A percentile compares a stretch with the other conserved stretches of the same genome.
Conservation (phyloP, 257 asterid genomes). For the Plantago elongata region DNA sequence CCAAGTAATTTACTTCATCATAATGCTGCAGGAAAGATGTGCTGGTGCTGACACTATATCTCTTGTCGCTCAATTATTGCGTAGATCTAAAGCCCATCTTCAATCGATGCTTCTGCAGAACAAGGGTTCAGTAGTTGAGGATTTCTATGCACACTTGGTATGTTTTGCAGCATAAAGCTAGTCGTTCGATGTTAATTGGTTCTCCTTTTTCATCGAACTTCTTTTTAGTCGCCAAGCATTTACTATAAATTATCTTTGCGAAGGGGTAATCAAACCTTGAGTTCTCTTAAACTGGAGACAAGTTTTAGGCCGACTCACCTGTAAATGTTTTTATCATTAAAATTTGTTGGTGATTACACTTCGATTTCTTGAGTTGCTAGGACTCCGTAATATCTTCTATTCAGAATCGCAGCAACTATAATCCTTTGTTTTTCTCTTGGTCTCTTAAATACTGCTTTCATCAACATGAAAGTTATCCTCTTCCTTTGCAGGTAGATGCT, state of each 20-base stretch:
- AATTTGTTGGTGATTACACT: constrained; percentile 13
- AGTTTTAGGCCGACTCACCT: not conserved
- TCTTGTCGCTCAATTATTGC: constrained; percentile 92
- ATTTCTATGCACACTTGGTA: constrained; percentile 88
- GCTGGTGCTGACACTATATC: constrained; percentile 85
- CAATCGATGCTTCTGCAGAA: constrained; percentile 84
- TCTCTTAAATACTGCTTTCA: too few relatives aligned
- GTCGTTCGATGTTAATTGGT: not conserved
- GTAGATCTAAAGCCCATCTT: constrained; percentile 82
- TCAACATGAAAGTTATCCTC: too few relatives aligned
- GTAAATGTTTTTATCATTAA: constrained; percentile 10
- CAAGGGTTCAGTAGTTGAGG: constrained; percentile 74
- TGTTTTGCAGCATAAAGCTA: constrained; percentile 20
- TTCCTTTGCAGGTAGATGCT: constrained; percentile 74
- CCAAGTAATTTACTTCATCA: constrained; percentile 22
- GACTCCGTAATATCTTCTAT: not conserved
- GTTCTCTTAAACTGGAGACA: constrained; percentile 11
- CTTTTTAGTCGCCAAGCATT: too few relatives aligned
- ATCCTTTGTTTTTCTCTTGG: too few relatives aligned
- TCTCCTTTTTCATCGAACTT: too few relatives aligned
- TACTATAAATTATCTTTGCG: not conserved
- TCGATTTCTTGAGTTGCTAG: not conserved
- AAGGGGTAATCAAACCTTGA: constrained; percentile 10
- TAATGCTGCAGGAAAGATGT: constrained; percentile 96
- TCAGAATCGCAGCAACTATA: constrained; percentile 6